Evolutionary conservation across 495 filamentous ascomycete species (phyloP).

Genomic region (Apodospora peruviana): DNA sequence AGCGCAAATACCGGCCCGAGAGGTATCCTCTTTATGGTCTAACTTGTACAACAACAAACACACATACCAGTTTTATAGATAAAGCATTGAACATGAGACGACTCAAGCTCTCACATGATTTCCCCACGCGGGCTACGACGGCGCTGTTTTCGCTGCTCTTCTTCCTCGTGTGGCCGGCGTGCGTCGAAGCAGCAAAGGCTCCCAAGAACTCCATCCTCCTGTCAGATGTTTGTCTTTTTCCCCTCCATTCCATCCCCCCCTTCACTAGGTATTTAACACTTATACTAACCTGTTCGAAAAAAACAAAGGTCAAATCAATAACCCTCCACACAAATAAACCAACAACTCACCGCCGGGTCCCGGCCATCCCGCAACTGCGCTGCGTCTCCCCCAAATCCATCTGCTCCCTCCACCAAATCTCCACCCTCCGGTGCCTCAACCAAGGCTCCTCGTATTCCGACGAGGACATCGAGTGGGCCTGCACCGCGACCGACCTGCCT

Average conservation of each 20-base stretch:
- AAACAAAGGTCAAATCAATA: constrained; percentile 63
- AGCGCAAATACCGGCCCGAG: too few relatives aligned
- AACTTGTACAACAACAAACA: too few relatives aligned
- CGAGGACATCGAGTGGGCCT: constrained; percentile 84
- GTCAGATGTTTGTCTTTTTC: constrained; percentile 10
- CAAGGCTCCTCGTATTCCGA: constrained; percentile 61
- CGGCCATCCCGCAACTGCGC: constrained; percentile 73
- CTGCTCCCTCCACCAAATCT: constrained; percentile 61
- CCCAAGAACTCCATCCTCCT: constrained; percentile 25
- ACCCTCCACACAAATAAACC: constrained; percentile 58
- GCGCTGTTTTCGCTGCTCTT: too few relatives aligned
- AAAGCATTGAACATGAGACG: too few relatives aligned
- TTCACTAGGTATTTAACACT: too few relatives aligned
- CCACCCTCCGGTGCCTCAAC: constrained; percentile 86
- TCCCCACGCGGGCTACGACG: too few relatives aligned
- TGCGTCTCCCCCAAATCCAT: constrained; percentile 65
- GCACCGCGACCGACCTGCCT: constrained; percentile 66
- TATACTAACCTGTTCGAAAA: too few relatives aligned
- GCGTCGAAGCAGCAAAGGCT: constrained; percentile 4
- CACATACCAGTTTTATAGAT: too few relatives aligned
- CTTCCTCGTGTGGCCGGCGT: too few relatives aligned
- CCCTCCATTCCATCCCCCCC: background rate
- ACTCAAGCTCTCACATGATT: too few relatives aligned
- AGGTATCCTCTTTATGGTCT: too few relatives aligned
- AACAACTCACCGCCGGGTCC: constrained; percentile 71